These are phyloP conservation scores for Chlorociboria aeruginascens DNA, from an alignment of 495 filamentous ascomycete species.

Conservation along the genomic window DNA sequence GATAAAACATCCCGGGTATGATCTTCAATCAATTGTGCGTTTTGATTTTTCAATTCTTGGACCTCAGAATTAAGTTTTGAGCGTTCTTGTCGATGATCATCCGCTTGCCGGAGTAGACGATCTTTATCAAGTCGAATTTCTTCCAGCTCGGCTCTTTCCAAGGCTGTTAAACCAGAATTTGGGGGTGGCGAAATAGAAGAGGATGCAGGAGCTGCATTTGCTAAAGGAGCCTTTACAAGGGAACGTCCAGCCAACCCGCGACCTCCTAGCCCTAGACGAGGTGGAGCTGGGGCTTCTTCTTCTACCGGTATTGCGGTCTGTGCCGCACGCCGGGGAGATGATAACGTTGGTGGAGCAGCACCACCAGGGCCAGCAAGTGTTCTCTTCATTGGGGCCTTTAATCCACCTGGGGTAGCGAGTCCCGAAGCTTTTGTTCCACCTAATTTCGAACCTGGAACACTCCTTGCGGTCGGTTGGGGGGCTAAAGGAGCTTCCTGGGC, in stretches of 20 bases:
- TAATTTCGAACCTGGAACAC: conserved; percentile 46
- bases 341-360: conserved; percentile 25
- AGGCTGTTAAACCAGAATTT: conserved; percentile 48
- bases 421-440: conserved; percentile 44
- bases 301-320: conserved; percentile 34
- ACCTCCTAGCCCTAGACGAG: conserved; percentile 57
- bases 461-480: conserved; percentile 46
- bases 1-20: conserved; percentile 90
- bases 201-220: conserved; percentile 29
- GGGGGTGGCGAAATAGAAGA: conserved; percentile 26
- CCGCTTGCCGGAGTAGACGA: conserved; percentile 51
- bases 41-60: conserved; percentile 84
- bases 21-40: conserved; percentile 93
- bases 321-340: conserved; percentile 53
- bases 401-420: conserved; percentile 42
- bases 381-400: conserved; percentile 59
- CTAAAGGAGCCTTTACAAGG: conserved; percentile 46
- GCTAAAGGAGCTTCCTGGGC: conserved; percentile 35
- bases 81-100: conserved; percentile 67
- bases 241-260: conserved; percentile 79
- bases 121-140: conserved; percentile 79
- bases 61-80: conserved; percentile 65
- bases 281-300: conserved; percentile 46
- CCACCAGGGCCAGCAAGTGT: conserved; percentile 42
- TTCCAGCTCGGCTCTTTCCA: conserved; percentile 81